Base-by-base conservation (phyloP, 306 rosid species). In the Trifolium dubium region DNA sequence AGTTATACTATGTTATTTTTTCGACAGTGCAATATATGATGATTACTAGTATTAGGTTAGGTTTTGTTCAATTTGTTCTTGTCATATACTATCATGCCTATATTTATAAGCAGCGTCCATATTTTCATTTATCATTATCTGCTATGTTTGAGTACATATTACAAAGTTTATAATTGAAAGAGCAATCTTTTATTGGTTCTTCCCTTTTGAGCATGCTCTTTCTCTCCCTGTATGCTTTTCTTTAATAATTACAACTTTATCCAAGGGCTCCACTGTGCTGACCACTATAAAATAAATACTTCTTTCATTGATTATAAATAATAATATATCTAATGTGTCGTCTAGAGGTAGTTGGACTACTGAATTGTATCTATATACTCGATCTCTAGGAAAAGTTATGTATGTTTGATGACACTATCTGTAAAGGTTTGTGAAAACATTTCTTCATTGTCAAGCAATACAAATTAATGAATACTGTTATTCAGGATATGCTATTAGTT, bases 21-120 rank as follows among this genome's bases (percentile, higher is more conserved):
- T 59, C 63, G 67, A 23, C 43, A 30, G 49, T 56, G 64, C 60
- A 47, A 12, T 65, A 56, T 40, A 54, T 54, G 50, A 44, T 44
- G 15, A 44, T 44, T 6, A 44, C 50, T 44, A 37, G 40, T 37
- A 14, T 44, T 44, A 12, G 7, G 50, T 44, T 44, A 12, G 7
- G 50, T 12, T 44, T 44, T 44, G 47, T 43, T 43, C 14, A 10
- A 43, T 43, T 0, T 43, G 15, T 12, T 44, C 50, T 44, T 44
- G 50, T 44, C 50, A 44, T 44, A 44, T 44, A 44, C n/a, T 11
- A 44, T 11, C 5, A 12, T 44, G 5, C 6, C 50, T 44, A 12
- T 10, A 11, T 12, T 10, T 43, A 41, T 43, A 41, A 41, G 13
- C 4, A 2, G 13, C 12, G 10, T 43, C 47, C 47, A 4, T 43